Conservation (phyloP, 129 eudicot genomes). For the Calendula officinalis region DNA sequence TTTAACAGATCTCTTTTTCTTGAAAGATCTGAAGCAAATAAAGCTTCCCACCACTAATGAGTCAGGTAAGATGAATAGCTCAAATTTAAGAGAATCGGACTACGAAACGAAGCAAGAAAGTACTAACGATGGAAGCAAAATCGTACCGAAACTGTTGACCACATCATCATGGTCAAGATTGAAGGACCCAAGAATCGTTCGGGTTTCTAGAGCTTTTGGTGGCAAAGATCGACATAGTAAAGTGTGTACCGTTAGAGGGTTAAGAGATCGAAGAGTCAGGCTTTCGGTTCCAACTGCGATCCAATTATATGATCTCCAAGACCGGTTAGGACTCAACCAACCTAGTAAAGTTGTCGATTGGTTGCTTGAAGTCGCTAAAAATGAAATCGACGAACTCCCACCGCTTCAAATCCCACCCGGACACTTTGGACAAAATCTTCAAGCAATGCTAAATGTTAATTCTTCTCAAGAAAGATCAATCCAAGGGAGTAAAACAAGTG, state of each 20-base stretch:
- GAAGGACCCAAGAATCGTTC: constrained; percentile 77
- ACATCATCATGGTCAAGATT: constrained; percentile 75
- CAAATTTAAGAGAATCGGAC: constrained; percentile 36
- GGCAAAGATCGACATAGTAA: constrained; percentile 92
- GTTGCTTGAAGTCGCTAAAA: constrained; percentile 65
- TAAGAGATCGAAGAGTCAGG: constrained; percentile 83
- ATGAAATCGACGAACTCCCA: constrained; percentile 81
- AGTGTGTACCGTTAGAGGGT: constrained; percentile 76
- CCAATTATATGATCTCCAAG: constrained; percentile 85
- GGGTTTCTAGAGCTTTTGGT: constrained; percentile 75
- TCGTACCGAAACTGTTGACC: constrained; percentile 15
- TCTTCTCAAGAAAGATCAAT: constrained; percentile 24
- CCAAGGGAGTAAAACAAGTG: constrained; percentile 15
- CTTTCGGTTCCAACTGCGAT: constrained; percentile 90
- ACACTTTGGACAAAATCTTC: constrained; percentile 29
- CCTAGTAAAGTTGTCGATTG: constrained; percentile 88
- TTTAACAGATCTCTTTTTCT: constrained; percentile 27
- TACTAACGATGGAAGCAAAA: constrained; percentile 18
- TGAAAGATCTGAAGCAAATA: constrained; percentile 27
- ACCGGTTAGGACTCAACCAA: constrained; percentile 70
- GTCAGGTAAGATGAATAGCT: constrained; percentile 36
- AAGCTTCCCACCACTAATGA: constrained; percentile 31
- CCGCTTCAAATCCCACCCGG: constrained; percentile 77
- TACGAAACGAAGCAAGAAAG: constrained; percentile 38
- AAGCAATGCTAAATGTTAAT: constrained; percentile 27